Conservation (phyloP, 305 asterid genomes). For the Fraxinus latifolia region DNA sequence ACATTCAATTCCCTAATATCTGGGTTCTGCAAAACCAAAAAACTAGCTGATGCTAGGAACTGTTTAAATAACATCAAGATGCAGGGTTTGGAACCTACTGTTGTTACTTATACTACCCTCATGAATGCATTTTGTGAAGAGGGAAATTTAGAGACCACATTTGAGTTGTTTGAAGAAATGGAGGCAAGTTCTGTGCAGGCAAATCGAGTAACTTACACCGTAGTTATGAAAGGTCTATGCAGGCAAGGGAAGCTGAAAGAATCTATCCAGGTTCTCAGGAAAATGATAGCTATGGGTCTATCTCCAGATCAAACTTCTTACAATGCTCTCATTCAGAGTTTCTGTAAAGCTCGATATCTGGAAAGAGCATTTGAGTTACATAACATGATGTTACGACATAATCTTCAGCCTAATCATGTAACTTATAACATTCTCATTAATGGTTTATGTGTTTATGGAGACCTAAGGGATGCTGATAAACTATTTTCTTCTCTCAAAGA, state of each 20-base stretch:
- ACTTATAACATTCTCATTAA: constrained; percentile 66
- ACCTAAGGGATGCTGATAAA: constrained; percentile 51
- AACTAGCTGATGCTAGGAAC: constrained; percentile 41
- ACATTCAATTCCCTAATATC: constrained; percentile 72
- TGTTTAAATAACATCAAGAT: constrained; percentile 38
- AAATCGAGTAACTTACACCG: constrained; percentile 67
- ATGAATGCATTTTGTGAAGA: constrained; percentile 62
- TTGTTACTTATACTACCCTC: constrained; percentile 63
- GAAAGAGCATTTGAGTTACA: constrained; percentile 41
- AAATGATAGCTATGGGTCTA: constrained; percentile 49
- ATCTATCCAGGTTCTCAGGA: constrained; percentile 39
- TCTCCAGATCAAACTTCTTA: constrained; percentile 58
- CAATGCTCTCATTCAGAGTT: constrained; percentile 57
- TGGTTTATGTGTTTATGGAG: constrained; percentile 60
- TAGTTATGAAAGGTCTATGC: constrained; percentile 60
- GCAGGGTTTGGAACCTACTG: constrained; percentile 53
- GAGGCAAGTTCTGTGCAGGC: constrained; percentile 46
- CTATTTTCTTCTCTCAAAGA: constrained; percentile 43
- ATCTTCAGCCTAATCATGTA: constrained; percentile 46
- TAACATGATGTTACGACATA: constrained; percentile 44
- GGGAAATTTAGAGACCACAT: constrained; percentile 34
- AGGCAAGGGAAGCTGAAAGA: constrained; percentile 51
- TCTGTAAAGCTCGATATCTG: constrained; percentile 48
- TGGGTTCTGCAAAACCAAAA: constrained; percentile 56
- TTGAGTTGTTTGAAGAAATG: constrained; percentile 53